Percentiles rank a stretch among this genome's conserved stretches.
These are phyloP conservation scores for Diaporthe sp. DNA, from an alignment of 2,329 filamentous ascomycete species.

Conservation along the genomic window DNA sequence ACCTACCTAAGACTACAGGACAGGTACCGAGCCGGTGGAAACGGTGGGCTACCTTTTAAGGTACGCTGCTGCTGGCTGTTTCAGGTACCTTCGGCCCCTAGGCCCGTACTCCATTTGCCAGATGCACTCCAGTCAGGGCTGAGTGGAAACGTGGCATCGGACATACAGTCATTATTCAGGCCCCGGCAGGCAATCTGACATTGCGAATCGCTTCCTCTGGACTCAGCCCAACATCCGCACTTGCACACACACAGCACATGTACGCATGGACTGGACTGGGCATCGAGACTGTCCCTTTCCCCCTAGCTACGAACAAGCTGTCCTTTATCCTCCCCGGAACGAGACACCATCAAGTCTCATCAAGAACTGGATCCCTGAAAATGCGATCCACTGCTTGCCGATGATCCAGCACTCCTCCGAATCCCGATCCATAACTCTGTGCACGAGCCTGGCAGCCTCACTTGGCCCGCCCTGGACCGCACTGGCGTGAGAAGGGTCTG, in stretches of 20 bases:
- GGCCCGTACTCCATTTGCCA: conserved; percentile 24
- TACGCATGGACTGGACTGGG: background rate
- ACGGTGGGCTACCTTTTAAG: background rate
- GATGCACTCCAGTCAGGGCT: conserved; percentile 18
- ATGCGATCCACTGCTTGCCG: conserved; percentile 29
- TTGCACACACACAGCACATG: background rate
- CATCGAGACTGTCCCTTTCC: background rate
- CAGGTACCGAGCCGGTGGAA: conserved; percentile 14
- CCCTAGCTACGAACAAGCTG: background rate
- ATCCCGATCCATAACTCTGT: conserved; percentile 30
- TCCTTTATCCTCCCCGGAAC: background rate
- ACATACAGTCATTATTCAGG: conserved; percentile 12
- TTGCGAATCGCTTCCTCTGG: conserved; percentile 26
- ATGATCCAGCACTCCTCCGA: conserved; percentile 24
- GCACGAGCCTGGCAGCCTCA: conserved; percentile 37
- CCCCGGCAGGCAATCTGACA: conserved; percentile 29
- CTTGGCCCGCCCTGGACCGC: conserved; percentile 9
- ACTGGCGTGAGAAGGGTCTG: conserved; percentile 40
- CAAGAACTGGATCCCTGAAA: background rate
- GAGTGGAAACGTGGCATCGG: conserved; percentile 33
- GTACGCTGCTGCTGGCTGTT: background rate
- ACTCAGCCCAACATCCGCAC: background rate
- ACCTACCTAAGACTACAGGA: background rate
- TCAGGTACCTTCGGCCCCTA: conserved; percentile 10
- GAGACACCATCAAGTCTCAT: background rate